Evolutionary conservation across 768 basidiomycete species (phyloP).

Genomic region (Mycena rebaudengoi): DNA sequence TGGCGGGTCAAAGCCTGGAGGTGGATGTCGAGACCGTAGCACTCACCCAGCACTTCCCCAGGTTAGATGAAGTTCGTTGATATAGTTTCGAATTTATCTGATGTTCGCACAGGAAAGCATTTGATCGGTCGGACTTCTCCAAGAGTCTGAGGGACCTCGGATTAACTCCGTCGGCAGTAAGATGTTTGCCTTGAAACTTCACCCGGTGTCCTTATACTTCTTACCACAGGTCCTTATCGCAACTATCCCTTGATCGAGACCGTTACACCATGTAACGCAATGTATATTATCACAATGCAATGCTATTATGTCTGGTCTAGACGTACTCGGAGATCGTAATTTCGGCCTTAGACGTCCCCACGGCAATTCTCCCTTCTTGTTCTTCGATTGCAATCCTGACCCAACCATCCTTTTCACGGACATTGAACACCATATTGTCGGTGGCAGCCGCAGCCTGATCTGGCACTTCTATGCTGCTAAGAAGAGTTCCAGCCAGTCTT

Average conservation of each 20-base stretch:
- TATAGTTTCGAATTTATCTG: conserved; percentile 1
- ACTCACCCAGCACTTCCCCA: conserved; percentile 85
- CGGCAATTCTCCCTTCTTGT: conserved; percentile 54
- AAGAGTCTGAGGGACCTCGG: conserved; percentile 85
- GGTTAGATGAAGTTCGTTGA: conserved; percentile 60
- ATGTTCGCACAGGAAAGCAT: conserved; percentile 71
- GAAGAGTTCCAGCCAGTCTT: conserved; percentile 59
- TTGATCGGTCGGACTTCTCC: conserved; percentile 75
- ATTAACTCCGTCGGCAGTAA: conserved; percentile 89
- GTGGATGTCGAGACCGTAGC: conserved; percentile 83
- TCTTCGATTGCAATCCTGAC: conserved; percentile 55
- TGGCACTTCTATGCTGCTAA: conserved; percentile 31
- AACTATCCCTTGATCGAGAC: conserved; percentile 43
- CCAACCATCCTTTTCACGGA: conserved; percentile 60
- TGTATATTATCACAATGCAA: conserved; percentile 22
- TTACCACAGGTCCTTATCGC: conserved; percentile 64
- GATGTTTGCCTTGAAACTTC: conserved; percentile 30
- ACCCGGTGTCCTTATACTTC: background rate
- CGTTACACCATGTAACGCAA: conserved; percentile 22
- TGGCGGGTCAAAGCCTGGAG: conserved; percentile 75
- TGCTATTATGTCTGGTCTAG: conserved; percentile 30
- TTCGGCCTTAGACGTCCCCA: conserved; percentile 53
- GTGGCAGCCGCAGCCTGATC: conserved; percentile 38
- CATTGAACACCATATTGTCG: conserved; percentile 53
- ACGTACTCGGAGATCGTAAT: conserved; percentile 63